Conservation (phyloP, 2,329 filamentous ascomycete species). For the Diaporthe sp. region DNA sequence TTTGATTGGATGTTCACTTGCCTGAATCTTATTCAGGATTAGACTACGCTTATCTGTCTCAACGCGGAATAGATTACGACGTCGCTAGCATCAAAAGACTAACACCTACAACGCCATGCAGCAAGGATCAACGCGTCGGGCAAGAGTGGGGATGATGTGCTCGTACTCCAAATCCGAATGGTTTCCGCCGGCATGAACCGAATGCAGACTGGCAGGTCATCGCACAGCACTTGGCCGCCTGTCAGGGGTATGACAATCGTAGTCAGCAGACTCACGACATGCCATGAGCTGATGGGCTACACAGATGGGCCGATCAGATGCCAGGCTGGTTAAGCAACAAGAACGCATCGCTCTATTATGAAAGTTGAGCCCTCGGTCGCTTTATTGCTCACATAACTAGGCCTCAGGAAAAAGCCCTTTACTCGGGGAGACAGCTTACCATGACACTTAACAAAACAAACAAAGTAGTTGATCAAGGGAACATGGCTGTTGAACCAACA, state of each 20-base stretch:
- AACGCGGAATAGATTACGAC: background rate
- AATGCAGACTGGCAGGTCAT: background rate
- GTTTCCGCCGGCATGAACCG: conserved; percentile 5
- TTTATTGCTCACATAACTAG: background rate
- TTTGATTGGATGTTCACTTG: background rate
- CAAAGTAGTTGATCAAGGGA: background rate
- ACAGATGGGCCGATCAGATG: conserved; percentile 7
- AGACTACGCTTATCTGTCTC: background rate
- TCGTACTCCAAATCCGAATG: background rate
- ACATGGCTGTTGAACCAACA: background rate
- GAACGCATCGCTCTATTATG: background rate
- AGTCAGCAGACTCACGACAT: conserved; percentile 8
- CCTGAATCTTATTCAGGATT: background rate
- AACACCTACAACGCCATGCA: background rate
- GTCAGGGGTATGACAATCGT: background rate
- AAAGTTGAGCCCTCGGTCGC: background rate
- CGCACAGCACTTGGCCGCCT: background rate
- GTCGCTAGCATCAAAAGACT: background rate
- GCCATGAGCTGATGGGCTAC: conserved; percentile 13
- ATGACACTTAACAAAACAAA: conserved; percentile 26
- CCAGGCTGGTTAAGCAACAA: background rate
- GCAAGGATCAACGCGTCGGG: background rate
- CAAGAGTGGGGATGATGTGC: conserved; percentile 16
- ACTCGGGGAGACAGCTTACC: background rate
- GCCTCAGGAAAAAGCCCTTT: background rate